Conservation (phyloP, 805 yeast genomes). For the Nakazawaea siamensis region DNA sequence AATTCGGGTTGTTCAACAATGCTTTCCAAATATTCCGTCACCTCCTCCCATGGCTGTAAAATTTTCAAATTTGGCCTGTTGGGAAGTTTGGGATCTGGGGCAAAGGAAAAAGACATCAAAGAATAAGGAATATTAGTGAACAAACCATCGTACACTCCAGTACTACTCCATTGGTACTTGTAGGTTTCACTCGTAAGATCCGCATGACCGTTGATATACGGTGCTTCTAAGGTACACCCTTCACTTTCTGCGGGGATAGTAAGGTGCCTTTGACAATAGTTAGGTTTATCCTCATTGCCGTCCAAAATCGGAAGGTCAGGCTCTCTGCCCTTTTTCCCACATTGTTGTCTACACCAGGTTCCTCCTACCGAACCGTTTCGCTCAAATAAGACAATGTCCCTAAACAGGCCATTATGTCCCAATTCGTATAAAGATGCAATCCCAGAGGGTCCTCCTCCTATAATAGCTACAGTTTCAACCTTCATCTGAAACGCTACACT, state of each 20-base stretch:
- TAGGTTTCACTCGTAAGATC: slow-evolving; percentile 11
- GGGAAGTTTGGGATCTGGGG: slow-evolving; percentile 15
- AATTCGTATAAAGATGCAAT: background rate
- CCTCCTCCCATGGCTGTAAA: slow-evolving; percentile 12
- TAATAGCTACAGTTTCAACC: no score
- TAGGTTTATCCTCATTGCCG: slow-evolving; percentile 6
- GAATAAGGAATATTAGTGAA: slow-evolving; percentile 33
- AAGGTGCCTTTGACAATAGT: background rate
- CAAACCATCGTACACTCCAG: slow-evolving; percentile 29
- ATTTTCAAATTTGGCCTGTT: slow-evolving; percentile 3
- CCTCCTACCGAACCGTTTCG: slow-evolving; percentile 30
- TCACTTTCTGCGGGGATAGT: slow-evolving; percentile 18
- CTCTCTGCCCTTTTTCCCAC: slow-evolving; percentile 14
- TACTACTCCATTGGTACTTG: slow-evolving; percentile 28
- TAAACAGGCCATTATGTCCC: slow-evolving; percentile 21
- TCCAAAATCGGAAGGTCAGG: slow-evolving; percentile 12
- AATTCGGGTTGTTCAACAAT: slow-evolving; percentile 20
- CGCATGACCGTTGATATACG: slow-evolving; percentile 17
- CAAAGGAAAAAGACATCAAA: slow-evolving; percentile 30
- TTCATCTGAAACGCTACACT: no score
- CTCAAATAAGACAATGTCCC: slow-evolving; percentile 30
- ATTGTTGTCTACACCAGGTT: slow-evolving; percentile 24
- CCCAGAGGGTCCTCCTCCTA: slow-evolving; percentile 7
- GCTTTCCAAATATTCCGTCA: slow-evolving; percentile 12
- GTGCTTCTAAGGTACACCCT: slow-evolving; percentile 24